phyloP scores from a whole-genome alignment of 257 asterid genomes.

The Mitragyna speciosa region DNA sequence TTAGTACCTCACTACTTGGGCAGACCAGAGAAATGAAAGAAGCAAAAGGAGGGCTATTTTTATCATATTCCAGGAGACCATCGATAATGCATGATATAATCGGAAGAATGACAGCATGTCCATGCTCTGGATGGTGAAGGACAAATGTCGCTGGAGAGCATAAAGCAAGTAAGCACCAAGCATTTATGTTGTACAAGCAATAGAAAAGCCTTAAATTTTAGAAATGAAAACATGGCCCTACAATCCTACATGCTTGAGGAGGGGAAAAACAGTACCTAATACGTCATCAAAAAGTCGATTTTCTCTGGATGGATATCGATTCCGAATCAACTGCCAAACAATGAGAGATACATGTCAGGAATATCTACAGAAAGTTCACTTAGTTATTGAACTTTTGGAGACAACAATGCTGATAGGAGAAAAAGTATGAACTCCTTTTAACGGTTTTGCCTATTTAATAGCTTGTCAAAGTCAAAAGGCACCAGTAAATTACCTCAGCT shows the following conservation, averaged over 20 bases:
- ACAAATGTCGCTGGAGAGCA: conserved; percentile 81
- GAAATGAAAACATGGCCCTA: background rate
- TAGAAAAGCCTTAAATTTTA: background rate
- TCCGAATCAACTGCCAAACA: conserved; percentile 77
- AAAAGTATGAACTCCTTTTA: background rate
- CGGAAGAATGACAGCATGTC: conserved; percentile 92
- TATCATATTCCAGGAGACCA: conserved; percentile 73
- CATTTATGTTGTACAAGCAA: background rate
- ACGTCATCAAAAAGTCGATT: conserved; percentile 92
- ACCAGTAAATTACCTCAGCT: conserved; percentile 68
- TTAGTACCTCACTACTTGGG: conserved; percentile 74
- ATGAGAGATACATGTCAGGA: conserved; percentile 17
- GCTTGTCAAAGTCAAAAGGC: conserved; percentile 15
- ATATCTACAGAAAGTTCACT: conserved; percentile 14
- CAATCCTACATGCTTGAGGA: background rate
- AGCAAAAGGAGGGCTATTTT: conserved; percentile 74
- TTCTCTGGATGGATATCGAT: conserved; percentile 80
- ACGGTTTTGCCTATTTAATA: background rate
- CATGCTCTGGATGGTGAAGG: conserved; percentile 99
- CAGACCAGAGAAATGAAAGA: conserved; percentile 89
- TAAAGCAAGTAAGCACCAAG: conserved; percentile 13
- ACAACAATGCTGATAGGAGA: background rate
- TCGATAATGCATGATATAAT: conserved; percentile 90
- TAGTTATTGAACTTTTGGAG: background rate
- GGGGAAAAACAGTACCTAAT: conserved; percentile 53